Evolutionary conservation across 805 yeast species (phyloP).

Genomic region (Metschnikowia corniflorae): DNA sequence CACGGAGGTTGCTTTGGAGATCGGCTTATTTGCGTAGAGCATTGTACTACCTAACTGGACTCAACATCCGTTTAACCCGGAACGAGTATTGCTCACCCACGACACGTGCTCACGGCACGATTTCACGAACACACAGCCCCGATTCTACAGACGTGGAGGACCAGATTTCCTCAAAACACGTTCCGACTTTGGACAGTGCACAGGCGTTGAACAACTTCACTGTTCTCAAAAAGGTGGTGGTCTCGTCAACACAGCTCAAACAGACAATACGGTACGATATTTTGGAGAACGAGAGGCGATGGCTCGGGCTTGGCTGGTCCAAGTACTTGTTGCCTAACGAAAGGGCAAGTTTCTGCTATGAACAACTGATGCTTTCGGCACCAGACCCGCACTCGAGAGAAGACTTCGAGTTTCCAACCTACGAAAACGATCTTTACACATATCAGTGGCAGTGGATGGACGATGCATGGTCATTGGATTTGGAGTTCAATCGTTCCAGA

Average conservation of each 20-base stretch:
- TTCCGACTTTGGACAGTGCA: constrained; percentile 13
- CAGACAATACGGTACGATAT: constrained; percentile 50
- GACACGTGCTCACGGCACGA: constrained; percentile 11
- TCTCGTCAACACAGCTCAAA: constrained; percentile 41
- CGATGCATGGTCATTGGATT: constrained; percentile 46
- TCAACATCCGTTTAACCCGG: constrained; percentile 21
- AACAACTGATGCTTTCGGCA: constrained; percentile 27
- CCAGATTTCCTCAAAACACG: neutral
- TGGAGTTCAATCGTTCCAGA: constrained; percentile 34
- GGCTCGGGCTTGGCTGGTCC: constrained; percentile 63
- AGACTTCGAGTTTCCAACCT: constrained; percentile 45
- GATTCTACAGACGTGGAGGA: constrained; percentile 7
- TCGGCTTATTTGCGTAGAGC: constrained; percentile 40
- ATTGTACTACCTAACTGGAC: constrained; percentile 41
- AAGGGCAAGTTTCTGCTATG: constrained; percentile 46
- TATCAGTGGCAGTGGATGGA: constrained; percentile 60
- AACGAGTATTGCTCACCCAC: constrained; percentile 7
- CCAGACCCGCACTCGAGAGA: constrained; percentile 20
- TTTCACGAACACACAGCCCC: constrained; percentile 15
- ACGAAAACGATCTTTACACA: constrained; percentile 32
- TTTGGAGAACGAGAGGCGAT: constrained; percentile 56
- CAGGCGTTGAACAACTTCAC: constrained; percentile 34
- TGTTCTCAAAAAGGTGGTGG: constrained; percentile 34
- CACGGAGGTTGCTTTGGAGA: constrained; percentile 49
- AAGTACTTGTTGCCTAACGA: constrained; percentile 50